Base-by-base conservation (phyloP, 1,284 basidiomycete genomes). In the Ganoderma sinense region DNA sequence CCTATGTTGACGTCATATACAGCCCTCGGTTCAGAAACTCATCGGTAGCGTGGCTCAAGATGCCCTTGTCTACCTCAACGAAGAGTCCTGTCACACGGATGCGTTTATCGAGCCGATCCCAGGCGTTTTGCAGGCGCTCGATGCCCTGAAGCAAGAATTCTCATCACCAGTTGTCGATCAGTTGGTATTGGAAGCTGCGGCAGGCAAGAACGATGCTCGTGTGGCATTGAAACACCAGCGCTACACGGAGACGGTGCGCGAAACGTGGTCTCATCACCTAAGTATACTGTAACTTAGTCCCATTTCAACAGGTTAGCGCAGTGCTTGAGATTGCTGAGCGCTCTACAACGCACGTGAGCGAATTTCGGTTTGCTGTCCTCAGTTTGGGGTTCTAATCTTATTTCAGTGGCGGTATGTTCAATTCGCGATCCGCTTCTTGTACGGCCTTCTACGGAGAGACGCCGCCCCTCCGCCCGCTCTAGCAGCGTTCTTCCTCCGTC, bases 1-100 rank as follows among this genome's bases (percentile, higher is more conserved):
- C 40, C 48, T 20, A 26, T 53, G 23, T 60, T 71, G 26, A 78
- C 59, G 58, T 71, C 26, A 26, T 41, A 66, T 31, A 7, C 74
- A 94, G 94, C 94, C 97, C 26, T 97, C 96, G 0, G 89, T 99
- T 33, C 97, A 99, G 82, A 94, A 97, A 76, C 83, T 98, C 11
- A 90, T 97, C 51, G 85, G 85, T 62, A 91, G 84, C 60, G 84
- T 97, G 45, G 89, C 93, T 20, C 87, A 90, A 73, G 94, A 97
- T 70, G 89, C 87, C 70, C 75, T 89, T 56, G 74, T 79, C 23
- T 83, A 90, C 74, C 81, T 93, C 16, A 86, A 85, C 33, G 91
- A 93, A 78, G 91, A 93, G 76, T 81, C 85, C 2, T 81, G 87
- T 36, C 87, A 87, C 68, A 90, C 91, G 10, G 87, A 90, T 76